phyloP scores from a whole-genome alignment of 768 basidiomycete genomes.

The Collybia nuda region DNA sequence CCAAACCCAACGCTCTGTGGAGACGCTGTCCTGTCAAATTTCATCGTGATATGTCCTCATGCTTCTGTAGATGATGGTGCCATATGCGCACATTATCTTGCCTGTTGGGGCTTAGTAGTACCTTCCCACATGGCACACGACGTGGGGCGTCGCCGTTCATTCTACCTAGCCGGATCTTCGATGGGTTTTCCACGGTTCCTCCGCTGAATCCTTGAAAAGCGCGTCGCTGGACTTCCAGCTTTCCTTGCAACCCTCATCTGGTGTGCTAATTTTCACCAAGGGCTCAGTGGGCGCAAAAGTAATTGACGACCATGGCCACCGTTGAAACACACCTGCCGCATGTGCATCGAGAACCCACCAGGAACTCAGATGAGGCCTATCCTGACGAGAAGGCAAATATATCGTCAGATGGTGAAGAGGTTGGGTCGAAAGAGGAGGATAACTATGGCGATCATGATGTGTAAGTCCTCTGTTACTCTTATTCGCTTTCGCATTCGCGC shows the following conservation, averaged over 20 bases:
- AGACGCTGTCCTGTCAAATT: neutral
- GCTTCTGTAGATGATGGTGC: conserved; percentile 2
- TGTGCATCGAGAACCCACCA: conserved; percentile 1
- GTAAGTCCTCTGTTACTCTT: conserved; percentile 21
- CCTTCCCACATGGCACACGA: conserved; percentile 13
- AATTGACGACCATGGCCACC: conserved; percentile 4
- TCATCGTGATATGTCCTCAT: conserved; percentile 3
- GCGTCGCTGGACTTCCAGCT: neutral
- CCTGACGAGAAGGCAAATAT: conserved; percentile 23
- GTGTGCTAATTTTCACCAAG: neutral
- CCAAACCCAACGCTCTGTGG: too few relatives aligned
- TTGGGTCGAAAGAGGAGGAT: conserved; percentile 13
- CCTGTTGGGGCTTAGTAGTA: conserved; percentile 60
- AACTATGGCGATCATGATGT: conserved; percentile 36
- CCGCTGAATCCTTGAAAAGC: conserved; percentile 8
- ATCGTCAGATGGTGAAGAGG: conserved; percentile 18
- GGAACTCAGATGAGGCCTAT: conserved; percentile 7
- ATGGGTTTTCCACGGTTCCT: neutral
- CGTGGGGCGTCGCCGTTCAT: neutral
- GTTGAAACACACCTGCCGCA: conserved; percentile 1
- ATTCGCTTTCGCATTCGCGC: neutral
- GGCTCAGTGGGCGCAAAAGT: neutral
- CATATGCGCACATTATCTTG: conserved; percentile 45
- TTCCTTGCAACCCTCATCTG: conserved; percentile 8
- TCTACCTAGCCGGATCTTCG: conserved; percentile 6